phyloP scores from a whole-genome alignment of 1,284 basidiomycete species.

The Rhodofomes roseus region DNA sequence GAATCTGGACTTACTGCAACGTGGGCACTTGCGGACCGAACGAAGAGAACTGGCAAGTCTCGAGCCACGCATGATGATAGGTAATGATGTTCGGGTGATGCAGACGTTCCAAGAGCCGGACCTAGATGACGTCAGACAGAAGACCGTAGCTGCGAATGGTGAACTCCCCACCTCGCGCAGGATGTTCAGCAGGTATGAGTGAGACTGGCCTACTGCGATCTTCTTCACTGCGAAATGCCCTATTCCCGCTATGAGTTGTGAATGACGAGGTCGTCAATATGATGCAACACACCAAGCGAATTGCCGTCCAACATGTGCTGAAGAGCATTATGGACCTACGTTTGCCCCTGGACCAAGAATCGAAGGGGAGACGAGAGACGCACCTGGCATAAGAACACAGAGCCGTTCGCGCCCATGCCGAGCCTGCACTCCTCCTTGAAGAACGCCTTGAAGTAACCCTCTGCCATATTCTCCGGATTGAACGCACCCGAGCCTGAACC shows the following conservation, averaged over 20 bases:
- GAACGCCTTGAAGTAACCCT: slow-evolving; percentile 83
- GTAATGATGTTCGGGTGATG: slow-evolving; percentile 91
- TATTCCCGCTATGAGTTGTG: slow-evolving; percentile 15
- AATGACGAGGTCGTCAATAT: too few relatives aligned
- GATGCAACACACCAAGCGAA: slow-evolving; percentile 34
- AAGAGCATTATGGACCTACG: not conserved
- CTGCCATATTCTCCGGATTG: slow-evolving; percentile 66
- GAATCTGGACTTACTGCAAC: slow-evolving; percentile 53
- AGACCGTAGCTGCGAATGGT: not conserved
- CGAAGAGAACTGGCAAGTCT: slow-evolving; percentile 76
- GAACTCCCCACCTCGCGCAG: slow-evolving; percentile 61
- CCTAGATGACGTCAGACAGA: slow-evolving; percentile 34
- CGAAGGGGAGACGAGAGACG: slow-evolving; percentile 14
- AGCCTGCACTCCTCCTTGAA: slow-evolving; percentile 84
- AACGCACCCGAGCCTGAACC: slow-evolving; percentile 34
- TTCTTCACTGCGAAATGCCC: slow-evolving; percentile 93
- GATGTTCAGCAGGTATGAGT: slow-evolving; percentile 78
- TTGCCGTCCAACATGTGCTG: slow-evolving; percentile 83
- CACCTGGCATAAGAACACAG: slow-evolving; percentile 83
- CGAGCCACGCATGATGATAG: slow-evolving; percentile 95
- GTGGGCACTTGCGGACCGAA: slow-evolving; percentile 85
- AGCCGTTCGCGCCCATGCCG: slow-evolving; percentile 91
- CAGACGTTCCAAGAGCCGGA: slow-evolving; percentile 80
- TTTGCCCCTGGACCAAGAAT: not conserved
- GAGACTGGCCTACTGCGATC: slow-evolving; percentile 88